Evolutionary conservation across 1,139 yeast species (phyloP).

Genomic region (Suhomyces wounanorum): DNA sequence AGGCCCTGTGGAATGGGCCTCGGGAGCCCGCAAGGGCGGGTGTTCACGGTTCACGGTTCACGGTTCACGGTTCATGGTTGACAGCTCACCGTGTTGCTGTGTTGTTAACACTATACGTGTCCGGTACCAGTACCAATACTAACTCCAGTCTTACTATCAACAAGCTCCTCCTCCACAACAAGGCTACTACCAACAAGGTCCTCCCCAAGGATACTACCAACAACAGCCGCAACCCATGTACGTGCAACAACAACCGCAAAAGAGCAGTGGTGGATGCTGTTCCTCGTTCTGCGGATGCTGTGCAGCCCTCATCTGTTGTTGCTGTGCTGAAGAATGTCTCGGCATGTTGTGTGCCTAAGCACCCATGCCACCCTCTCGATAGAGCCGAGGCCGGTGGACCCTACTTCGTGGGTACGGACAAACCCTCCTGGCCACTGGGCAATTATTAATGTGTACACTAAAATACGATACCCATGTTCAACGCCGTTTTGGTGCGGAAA

Average conservation of each 20-base stretch:
- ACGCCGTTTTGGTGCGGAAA: not conserved
- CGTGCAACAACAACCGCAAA: slow-evolving; percentile 41
- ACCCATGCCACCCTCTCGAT: not conserved
- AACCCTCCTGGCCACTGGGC: not conserved
- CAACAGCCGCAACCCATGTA: slow-evolving; percentile 46
- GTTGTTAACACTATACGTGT: not conserved
- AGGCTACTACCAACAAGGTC: slow-evolving; percentile 30
- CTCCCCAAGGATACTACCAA: slow-evolving; percentile 29
- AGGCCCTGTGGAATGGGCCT: too few relatives aligned
- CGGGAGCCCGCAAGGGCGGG: too few relatives aligned
- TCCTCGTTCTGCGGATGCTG: slow-evolving; percentile 45
- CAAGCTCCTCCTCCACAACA: slow-evolving; percentile 18
- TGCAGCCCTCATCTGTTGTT: slow-evolving; percentile 47
- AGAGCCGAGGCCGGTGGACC: not conserved
- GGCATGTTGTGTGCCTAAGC: slow-evolving; percentile 16
- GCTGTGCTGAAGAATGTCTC: slow-evolving; percentile 44
- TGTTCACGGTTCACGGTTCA: too few relatives aligned
- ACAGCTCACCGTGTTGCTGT: too few relatives aligned
- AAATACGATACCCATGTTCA: not conserved
- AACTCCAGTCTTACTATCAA: slow-evolving; percentile 15
- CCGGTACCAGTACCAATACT: slow-evolving; percentile 3
- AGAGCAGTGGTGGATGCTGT: slow-evolving; percentile 39
- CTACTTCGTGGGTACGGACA: not conserved
- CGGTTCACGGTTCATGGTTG: too few relatives aligned
- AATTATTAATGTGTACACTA: not conserved